Evolutionary conservation across 192 early-diverging fungal species (phyloP).

Genomic region (Geosiphon pyriformis): DNA sequence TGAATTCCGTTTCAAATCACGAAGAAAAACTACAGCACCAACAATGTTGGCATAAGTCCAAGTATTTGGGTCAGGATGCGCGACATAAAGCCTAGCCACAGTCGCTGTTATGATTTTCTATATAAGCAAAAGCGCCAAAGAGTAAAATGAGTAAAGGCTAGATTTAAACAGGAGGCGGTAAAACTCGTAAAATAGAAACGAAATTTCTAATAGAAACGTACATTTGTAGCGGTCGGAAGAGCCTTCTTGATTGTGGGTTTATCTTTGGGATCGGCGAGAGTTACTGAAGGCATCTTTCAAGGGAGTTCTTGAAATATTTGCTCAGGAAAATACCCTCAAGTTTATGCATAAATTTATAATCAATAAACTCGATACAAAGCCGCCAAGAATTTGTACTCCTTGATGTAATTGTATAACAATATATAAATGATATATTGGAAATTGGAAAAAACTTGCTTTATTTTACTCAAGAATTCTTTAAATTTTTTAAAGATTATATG

Average conservation of each 20-base stretch:
- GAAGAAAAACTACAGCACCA: slow-evolving; percentile 66
- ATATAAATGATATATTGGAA: too few species aligned
- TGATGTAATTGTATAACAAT: too few species aligned
- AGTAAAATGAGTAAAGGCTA: slow-evolving; percentile 11
- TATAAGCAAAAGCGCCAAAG: slow-evolving; percentile 20
- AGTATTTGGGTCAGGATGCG: slow-evolving; percentile 53
- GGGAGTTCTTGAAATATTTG: too few species aligned
- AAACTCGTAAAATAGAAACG: too few species aligned
- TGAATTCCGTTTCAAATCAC: slow-evolving; percentile 56
- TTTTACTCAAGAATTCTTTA: too few species aligned
- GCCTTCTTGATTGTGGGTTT: slow-evolving; percentile 59
- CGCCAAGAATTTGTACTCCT: too few species aligned
- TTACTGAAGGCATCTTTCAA: slow-evolving; percentile 57
- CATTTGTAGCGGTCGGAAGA: slow-evolving; percentile 50
- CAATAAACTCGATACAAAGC: too few species aligned
- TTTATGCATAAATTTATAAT: too few species aligned
- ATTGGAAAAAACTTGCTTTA: too few species aligned
- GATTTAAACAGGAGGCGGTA: not conserved
- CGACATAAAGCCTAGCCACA: slow-evolving; percentile 69
- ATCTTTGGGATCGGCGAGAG: slow-evolving; percentile 58
- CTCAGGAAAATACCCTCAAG: too few species aligned
- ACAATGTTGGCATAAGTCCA: slow-evolving; percentile 69
- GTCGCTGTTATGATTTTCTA: slow-evolving; percentile 78
- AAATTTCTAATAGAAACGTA: slow-evolving; percentile 33
- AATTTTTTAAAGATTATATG: too few species aligned